These are phyloP conservation scores for Juglanconis sp. DNA, from an alignment of 2,329 filamentous ascomycete genomes.

Conservation along the genomic window DNA sequence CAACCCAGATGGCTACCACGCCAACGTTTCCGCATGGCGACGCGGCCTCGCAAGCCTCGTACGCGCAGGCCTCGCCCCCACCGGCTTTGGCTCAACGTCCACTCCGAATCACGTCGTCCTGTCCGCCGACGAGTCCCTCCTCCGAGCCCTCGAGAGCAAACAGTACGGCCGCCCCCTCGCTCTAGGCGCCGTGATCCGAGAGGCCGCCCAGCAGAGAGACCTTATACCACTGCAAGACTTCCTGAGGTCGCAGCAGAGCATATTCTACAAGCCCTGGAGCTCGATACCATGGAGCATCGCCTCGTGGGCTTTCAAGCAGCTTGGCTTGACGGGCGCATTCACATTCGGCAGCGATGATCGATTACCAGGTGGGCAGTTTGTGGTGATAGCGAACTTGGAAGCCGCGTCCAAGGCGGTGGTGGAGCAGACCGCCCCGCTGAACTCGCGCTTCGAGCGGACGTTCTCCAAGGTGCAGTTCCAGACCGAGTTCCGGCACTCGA, in stretches of 20 bases:
- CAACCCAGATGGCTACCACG: constrained; percentile 26
- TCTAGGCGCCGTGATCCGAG: constrained; percentile 71
- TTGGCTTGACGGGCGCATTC: constrained; percentile 56
- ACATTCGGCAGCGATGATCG: constrained; percentile 45
- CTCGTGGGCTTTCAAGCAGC: constrained; percentile 70
- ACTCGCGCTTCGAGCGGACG: constrained; percentile 60
- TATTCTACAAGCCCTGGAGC: constrained; percentile 70
- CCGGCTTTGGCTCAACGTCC: constrained; percentile 23
- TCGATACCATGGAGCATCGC: constrained; percentile 67
- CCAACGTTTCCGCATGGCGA: constrained; percentile 35
- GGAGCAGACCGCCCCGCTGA: constrained; percentile 39
- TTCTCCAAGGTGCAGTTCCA: constrained; percentile 66
- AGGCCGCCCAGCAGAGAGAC: constrained; percentile 66
- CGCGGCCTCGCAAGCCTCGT: constrained; percentile 29
- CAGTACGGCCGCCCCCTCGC: constrained; percentile 80
- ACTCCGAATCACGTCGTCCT: constrained; percentile 50
- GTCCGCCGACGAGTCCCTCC: constrained; percentile 58
- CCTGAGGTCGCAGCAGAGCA: constrained; percentile 59
- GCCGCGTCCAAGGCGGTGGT: constrained; percentile 54
- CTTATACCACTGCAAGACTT: constrained; percentile 73
- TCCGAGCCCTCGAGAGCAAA: constrained; percentile 68
- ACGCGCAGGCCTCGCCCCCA: constrained; percentile 30
- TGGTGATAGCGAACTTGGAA: constrained; percentile 62
- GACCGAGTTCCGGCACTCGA: constrained; percentile 50
- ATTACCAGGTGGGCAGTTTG: constrained; percentile 60